These are phyloP conservation scores for Rhodotorula sp. DNA, from an alignment of 1,284 basidiomycete genomes.

Conservation along the genomic window DNA sequence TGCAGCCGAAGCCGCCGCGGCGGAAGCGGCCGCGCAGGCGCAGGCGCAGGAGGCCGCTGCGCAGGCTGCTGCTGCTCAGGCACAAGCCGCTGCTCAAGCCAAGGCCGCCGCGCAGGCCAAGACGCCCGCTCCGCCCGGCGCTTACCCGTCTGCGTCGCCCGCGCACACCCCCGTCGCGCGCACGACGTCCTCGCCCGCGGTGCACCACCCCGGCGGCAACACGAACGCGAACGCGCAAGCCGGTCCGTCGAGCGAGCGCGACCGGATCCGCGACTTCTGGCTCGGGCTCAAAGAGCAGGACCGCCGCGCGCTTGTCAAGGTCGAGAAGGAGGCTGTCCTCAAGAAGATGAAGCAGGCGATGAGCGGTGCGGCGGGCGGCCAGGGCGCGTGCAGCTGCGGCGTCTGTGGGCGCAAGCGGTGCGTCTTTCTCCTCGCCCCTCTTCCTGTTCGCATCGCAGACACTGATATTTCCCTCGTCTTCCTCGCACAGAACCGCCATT, in stretches of 20 bases:
- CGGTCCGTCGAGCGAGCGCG: conserved; percentile 79
- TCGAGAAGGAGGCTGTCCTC: conserved; percentile 95
- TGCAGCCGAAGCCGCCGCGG: conserved; percentile 15
- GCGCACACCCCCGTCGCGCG: conserved; percentile 16
- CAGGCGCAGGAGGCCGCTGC: conserved; percentile 44
- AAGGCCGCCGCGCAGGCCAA: conserved; percentile 49
- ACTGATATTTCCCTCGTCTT: conserved; percentile 11
- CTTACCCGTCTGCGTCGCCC: conserved; percentile 19
- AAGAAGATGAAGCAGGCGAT: conserved; percentile 81
- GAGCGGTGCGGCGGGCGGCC: conserved; percentile 79
- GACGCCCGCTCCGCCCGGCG: conserved; percentile 52
- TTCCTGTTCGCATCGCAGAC: not conserved
- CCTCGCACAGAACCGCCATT: conserved; percentile 74
- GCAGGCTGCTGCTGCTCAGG: conserved; percentile 8
- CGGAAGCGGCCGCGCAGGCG: conserved; percentile 8
- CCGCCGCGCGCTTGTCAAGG: conserved; percentile 83
- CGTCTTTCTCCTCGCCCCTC: conserved; percentile 46
- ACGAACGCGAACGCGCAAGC: conserved; percentile 36
- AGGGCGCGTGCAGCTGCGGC: conserved; percentile 74
- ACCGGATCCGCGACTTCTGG: conserved; percentile 98
- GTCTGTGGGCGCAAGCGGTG: conserved; percentile 96
- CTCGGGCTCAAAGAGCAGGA: conserved; percentile 84
- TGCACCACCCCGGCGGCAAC: conserved; percentile 2
- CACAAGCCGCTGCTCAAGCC: conserved; percentile 14
- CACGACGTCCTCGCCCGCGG: conserved; percentile 4